Percentiles rank a stretch among this genome's conserved stretches.
phyloP scores from a whole-genome alignment of 345 rosid species.

The Murraya paniculata region DNA sequence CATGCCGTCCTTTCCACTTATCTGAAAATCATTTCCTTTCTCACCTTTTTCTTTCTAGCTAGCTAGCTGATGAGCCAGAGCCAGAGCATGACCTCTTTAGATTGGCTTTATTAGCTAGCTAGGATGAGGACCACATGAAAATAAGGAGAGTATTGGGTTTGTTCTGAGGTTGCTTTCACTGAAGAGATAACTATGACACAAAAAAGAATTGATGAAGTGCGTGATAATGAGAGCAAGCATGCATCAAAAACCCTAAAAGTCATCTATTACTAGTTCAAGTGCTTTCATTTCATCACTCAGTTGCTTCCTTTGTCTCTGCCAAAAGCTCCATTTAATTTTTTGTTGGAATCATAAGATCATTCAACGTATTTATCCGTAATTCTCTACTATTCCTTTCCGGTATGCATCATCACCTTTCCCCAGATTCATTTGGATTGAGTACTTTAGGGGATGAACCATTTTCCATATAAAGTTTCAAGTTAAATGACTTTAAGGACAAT shows the following conservation, averaged over 20 bases:
- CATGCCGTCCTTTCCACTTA: slow-evolving; percentile 61
- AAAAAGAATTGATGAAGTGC: slow-evolving; percentile 24
- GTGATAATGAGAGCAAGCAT: slow-evolving; percentile 35
- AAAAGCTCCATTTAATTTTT: background rate
- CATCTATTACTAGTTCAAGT: slow-evolving; percentile 20
- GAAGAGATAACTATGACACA: slow-evolving; percentile 49
- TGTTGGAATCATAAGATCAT: background rate
- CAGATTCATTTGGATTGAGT: slow-evolving; percentile 9
- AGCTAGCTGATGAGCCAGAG: slow-evolving; percentile 29
- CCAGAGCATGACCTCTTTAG: slow-evolving; percentile 27
- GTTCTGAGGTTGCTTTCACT: slow-evolving; percentile 78
- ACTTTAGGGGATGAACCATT: slow-evolving; percentile 35
- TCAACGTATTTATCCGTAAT: background rate
- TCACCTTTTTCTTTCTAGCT: slow-evolving; percentile 24
- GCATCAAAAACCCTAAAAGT: slow-evolving; percentile 26
- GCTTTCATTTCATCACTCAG: slow-evolving; percentile 28
- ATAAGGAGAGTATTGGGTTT: slow-evolving; percentile 36
- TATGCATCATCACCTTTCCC: slow-evolving; percentile 5
- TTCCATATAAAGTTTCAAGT: slow-evolving; percentile 19
- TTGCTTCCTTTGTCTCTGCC: slow-evolving; percentile 10
- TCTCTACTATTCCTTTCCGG: background rate
- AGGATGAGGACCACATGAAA: slow-evolving; percentile 69
- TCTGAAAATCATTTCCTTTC: slow-evolving; percentile 1
- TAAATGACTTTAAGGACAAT: slow-evolving; percentile 14
- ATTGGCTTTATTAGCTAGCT: slow-evolving; percentile 36